A percentile compares a stretch with the other conserved stretches of the same genome.
These are phyloP conservation scores for Dimocarpus longan DNA, from an alignment of 345 rosid genomes.

Conservation along the genomic window DNA sequence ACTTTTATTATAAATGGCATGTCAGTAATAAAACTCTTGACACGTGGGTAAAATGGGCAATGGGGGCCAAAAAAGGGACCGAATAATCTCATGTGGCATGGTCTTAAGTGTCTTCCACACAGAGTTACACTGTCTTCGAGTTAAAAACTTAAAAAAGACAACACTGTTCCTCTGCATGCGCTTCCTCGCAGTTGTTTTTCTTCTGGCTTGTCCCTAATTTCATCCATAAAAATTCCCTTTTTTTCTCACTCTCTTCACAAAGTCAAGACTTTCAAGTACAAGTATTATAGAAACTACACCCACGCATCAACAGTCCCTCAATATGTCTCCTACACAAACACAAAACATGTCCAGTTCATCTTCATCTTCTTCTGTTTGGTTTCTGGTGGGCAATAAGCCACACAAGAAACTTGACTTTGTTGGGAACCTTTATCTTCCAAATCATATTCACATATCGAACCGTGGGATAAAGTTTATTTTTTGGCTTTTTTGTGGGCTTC, in stretches of 20 bases:
- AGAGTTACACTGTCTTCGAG: not conserved
- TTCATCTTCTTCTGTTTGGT: slow-evolving; percentile 43
- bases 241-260: not conserved
- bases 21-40: not conserved
- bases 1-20: not conserved
- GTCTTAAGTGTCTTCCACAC: not conserved
- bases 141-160: slow-evolving; percentile 37
- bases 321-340: slow-evolving; percentile 38
- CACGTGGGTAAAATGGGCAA: not conserved
- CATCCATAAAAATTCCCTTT: not conserved
- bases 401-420: no score
- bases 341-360: slow-evolving; percentile 34
- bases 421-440: no score
- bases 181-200: slow-evolving; percentile 14
- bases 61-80: not conserved
- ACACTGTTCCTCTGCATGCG: slow-evolving; percentile 57
- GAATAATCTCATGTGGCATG: slow-evolving; percentile 15
- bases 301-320: slow-evolving; percentile 23
- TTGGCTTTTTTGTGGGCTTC: no score
- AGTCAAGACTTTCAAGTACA: slow-evolving; percentile 11
- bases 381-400: no score
- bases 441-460: no score
- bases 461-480: no score
- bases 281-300: slow-evolving; percentile 12
- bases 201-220: slow-evolving; percentile 24